Evolutionary conservation across 371 early-diverging fungal genomes (phyloP), one percentile per base, ranked within the genome.

Genomic region (Lichtheimia ornata): DNA sequence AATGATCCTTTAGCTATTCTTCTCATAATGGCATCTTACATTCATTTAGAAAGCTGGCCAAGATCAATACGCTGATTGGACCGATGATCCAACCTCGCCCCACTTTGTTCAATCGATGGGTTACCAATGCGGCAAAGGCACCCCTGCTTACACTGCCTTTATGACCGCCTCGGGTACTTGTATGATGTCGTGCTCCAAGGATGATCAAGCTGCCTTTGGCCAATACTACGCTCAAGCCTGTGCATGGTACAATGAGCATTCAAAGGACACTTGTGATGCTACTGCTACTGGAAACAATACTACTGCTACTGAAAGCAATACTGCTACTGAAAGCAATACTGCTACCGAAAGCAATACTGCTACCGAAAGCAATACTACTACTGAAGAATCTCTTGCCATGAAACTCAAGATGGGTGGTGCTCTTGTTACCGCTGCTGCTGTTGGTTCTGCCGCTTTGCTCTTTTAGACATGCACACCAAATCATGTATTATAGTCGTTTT

Each of bases 91-190:
- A 35, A 45, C 52, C 9, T 74, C 72, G 0, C 58, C 67, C n/a
- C 66, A 74, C 49, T 74, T 70, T 41, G 63, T 77, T 52, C 56
- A 66, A 41, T 74, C 73, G 0, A 59, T 74, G 13, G 28, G 58
- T 2, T 69, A 63, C 43, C 44, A 64, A 30, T 74, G 72, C 50
- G 71, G 56, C 42, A 63, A 68, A 18, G 68, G 67, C 3, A 67
- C 72, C 4, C 50, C 62, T n/a, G 60, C 72, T 40, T 72, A 72
- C 50, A 56, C 43, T 0, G 44, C 67, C 20, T 77, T 69, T 56
- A 74, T 74, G 74, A 74, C 71, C 25, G 24, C 64, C 17, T 71
- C 73, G 24, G 74, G 78, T 17, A 66, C 64, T 20, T 77, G 78
- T 59, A 67, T 68, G 71, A 65, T 64, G 63, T 58, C 52, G 0